Evolutionary conservation across 2,329 filamentous ascomycete genomes (phyloP).

Genomic region (Cytospora mali): DNA sequence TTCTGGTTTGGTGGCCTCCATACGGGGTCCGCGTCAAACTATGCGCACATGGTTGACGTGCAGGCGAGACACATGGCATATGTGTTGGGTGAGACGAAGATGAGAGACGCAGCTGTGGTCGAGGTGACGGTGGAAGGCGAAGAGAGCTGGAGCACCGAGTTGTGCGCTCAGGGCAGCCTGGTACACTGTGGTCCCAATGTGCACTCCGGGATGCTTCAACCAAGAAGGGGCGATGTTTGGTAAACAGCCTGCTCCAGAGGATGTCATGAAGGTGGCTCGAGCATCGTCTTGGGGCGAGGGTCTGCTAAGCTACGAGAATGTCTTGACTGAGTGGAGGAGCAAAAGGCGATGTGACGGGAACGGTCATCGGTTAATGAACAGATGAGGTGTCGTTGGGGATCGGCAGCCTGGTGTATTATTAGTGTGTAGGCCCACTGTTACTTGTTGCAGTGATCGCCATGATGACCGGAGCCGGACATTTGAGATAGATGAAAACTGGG

Average conservation of each 20-base stretch:
- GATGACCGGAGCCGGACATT: conserved; percentile 2
- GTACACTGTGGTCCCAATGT: conserved; percentile 1
- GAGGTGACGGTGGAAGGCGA: conserved; percentile 9
- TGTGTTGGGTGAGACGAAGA: neutral
- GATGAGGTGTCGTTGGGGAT: neutral
- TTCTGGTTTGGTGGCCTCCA: conserved; percentile 6
- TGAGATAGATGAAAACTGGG: conserved; percentile 17
- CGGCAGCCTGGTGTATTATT: neutral
- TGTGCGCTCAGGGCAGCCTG: neutral
- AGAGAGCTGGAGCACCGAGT: conserved; percentile 3
- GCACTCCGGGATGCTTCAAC: conserved; percentile 10
- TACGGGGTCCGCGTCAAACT: neutral
- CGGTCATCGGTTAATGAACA: neutral
- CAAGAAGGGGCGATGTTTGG: conserved; percentile 8
- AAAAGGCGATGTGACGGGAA: conserved; percentile 9
- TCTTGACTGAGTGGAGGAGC: conserved; percentile 12
- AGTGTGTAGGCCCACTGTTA: neutral
- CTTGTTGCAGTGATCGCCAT: conserved; percentile 12
- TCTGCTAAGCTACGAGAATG: neutral
- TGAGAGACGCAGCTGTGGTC: neutral
- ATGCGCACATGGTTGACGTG: conserved; percentile 7
- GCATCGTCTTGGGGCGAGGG: neutral
- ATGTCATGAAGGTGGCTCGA: conserved; percentile 1
- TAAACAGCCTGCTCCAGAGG: conserved; percentile 1
- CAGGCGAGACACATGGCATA: conserved; percentile 10